Percentiles rank a stretch among this genome's conserved stretches.
Conservation (phyloP, 2,329 filamentous ascomycete species). For the Cephalotrichum gorgonifer region DNA sequence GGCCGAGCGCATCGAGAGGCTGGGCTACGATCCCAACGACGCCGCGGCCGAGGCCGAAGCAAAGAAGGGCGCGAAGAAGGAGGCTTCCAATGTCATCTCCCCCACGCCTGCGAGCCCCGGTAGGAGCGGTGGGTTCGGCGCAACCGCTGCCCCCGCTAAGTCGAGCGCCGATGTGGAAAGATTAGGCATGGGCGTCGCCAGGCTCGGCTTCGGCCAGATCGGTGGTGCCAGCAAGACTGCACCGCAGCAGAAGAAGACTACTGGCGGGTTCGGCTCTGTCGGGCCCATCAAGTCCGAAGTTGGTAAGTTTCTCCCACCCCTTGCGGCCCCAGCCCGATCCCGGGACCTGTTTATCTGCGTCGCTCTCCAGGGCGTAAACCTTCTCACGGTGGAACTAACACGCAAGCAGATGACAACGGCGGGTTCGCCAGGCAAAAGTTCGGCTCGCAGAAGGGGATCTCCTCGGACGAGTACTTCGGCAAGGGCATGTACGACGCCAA, state of each 20-base stretch:
- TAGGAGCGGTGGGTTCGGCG: constrained; percentile 48
- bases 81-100: constrained; percentile 53
- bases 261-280: constrained; percentile 79
- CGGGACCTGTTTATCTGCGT: too few relatives aligned
- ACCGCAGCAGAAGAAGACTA: constrained; percentile 54
- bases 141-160: constrained; percentile 46
- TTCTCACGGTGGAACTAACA: not conserved
- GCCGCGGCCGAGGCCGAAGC: constrained; percentile 46
- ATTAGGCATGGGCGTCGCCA: constrained; percentile 76
- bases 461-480: constrained; percentile 96
- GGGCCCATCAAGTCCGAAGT: constrained; percentile 62
- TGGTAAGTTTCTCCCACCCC: constrained; percentile 37
- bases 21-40: constrained; percentile 90
- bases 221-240: constrained; percentile 50
- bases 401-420: constrained; percentile 58
- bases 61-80: constrained; percentile 32
- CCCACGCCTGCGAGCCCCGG: constrained; percentile 65
- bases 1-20: constrained; percentile 86
- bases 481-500: constrained; percentile 76
- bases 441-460: constrained; percentile 87
- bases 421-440: constrained; percentile 83
- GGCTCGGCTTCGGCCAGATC: constrained; percentile 82
- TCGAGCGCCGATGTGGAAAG: constrained; percentile 74
- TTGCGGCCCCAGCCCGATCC: not conserved
- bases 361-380: too few relatives aligned